Base-by-base conservation (phyloP, 345 rosid genomes). In the Populus alba region DNA sequence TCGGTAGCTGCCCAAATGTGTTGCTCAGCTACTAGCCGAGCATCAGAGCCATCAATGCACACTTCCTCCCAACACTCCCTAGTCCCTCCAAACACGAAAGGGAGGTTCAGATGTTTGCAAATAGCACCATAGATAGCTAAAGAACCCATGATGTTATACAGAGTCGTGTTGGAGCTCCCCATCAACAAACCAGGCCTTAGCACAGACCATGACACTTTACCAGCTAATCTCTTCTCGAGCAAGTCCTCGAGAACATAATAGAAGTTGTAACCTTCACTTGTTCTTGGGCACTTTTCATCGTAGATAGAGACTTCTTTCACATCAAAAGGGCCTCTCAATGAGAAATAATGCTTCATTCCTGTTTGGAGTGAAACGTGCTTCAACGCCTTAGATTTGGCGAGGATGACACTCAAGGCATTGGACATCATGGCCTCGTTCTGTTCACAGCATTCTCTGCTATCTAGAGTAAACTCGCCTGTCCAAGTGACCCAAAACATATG, bases 401-500 rank as follows among this genome's bases (percentile, higher is more conserved):
- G 89, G 73, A 93, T 68, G 18, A 87, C 88, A 73, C 87, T 82
- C 81, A 95, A 78, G 79, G 93, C 91, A 79, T 95, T 88, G 80
- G 72, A 51, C 84, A 93, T 82, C 98, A 95, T 91, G 67, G 75
- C 78, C 86, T 75, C 81, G 87, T 95, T 95, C 85, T 89, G 93
- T 62, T 88, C 77, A 45, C 92, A 90, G 72, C 98, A 91, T 47
- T 90, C 87, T n/a, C 63, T 79, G 82, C 73, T 87, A 18, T 92
- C 94, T 23, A 85, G 77, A 6, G 92, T 91, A 74, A 75, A 88
- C 70, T 88, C 86, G 29, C 82, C 83, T 8, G 93, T 89, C 98
- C 98, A 93, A 53, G 98, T 92, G 81, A 93, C 79, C 97, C 97
- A 93, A 39, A 95, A 95, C 78, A 90, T 76, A 77, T 95, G 97